These are phyloP conservation scores for Neospermospora avenae DNA, from an alignment of 2,329 filamentous ascomycete species.

Conservation along the genomic window DNA sequence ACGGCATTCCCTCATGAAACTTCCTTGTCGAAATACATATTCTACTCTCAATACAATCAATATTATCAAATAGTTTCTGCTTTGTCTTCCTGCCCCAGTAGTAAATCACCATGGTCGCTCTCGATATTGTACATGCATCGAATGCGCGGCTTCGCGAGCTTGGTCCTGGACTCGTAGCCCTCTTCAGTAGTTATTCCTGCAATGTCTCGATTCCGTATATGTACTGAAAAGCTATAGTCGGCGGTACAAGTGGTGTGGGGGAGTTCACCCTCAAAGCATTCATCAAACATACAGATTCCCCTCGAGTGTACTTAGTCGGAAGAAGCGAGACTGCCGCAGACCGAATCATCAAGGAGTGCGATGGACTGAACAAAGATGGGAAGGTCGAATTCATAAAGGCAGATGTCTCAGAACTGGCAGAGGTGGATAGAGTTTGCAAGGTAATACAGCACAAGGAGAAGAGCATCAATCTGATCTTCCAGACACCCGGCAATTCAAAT, in stretches of 20 bases:
- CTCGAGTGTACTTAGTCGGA: slow-evolving; percentile 47
- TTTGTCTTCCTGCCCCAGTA: background rate
- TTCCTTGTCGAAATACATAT: background rate
- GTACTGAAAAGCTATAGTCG: slow-evolving; percentile 30
- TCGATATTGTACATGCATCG: slow-evolving; percentile 29
- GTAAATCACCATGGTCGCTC: slow-evolving; percentile 27
- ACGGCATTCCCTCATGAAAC: background rate
- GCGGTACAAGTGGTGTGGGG: slow-evolving; percentile 50
- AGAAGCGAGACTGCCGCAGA: slow-evolving; percentile 41
- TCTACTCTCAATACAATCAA: background rate
- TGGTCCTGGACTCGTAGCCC: slow-evolving; percentile 31
- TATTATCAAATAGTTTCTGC: slow-evolving; percentile 1
- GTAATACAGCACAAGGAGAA: slow-evolving; percentile 49
- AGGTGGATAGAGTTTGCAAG: slow-evolving; percentile 47
- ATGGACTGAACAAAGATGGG: slow-evolving; percentile 42
- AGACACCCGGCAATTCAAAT: slow-evolving; percentile 47
- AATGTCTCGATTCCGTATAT: background rate
- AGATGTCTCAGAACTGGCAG: slow-evolving; percentile 46
- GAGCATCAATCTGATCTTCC: slow-evolving; percentile 52
- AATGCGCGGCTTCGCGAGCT: slow-evolving; percentile 31
- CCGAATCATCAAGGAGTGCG: slow-evolving; percentile 42
- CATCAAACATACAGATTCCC: slow-evolving; percentile 39
- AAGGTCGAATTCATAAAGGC: slow-evolving; percentile 44
- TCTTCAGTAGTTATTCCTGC: slow-evolving; percentile 25
- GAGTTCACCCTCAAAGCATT: slow-evolving; percentile 45